Base-by-base conservation (phyloP, 225 moss, liverwort and hornwort genomes). In the Bryum argenteum region DNA sequence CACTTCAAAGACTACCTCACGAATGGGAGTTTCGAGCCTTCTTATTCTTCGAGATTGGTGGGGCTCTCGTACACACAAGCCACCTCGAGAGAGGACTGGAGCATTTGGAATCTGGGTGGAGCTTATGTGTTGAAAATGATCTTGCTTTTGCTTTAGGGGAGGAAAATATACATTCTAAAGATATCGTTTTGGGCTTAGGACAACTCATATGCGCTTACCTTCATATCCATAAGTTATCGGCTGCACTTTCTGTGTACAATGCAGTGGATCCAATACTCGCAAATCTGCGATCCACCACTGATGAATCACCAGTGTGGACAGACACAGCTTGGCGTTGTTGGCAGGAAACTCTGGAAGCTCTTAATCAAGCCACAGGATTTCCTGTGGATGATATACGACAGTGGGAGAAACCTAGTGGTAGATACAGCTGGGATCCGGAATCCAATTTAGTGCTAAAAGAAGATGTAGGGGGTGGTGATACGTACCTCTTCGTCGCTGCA, bases 371-470 rank as follows among this genome's bases (percentile, higher is more conserved):
- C 53, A 64, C 72, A 0, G 72, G 62, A 12, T 19, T 1, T 0
- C 6, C 2, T 61, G 40, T 19, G 22, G 42, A 44, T 63, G 23
- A 23, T 14, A 8, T 63, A 43, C 42, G 8, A 63, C 20, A 23
- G 43, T 43, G 42, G 44, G 8, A 43, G 21, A 63, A 8, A 43
- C 20, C 9, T 63, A 17, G 12, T 44, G 14, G 8, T 63, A 22
- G 17, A 65, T 65, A 17, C 1, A 48, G 24, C 1, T 10, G 26
- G 45, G 10, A 48, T 55, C 10, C 21, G 10, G 24, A 77, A 18
- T 65, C 58, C n/a, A n/a, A n/a, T n/a, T n/a, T n/a, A 4, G 66
- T 77, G 77, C 65, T 77, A 0, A 50, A 28, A 23, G 65, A 58
- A 18, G 58, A 77, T 18, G 51, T 77, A 26, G 77, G 71, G 50